Conservation (phyloP, 2,329 filamentous ascomycete genomes). For the Aspergillus aculeatus region DNA sequence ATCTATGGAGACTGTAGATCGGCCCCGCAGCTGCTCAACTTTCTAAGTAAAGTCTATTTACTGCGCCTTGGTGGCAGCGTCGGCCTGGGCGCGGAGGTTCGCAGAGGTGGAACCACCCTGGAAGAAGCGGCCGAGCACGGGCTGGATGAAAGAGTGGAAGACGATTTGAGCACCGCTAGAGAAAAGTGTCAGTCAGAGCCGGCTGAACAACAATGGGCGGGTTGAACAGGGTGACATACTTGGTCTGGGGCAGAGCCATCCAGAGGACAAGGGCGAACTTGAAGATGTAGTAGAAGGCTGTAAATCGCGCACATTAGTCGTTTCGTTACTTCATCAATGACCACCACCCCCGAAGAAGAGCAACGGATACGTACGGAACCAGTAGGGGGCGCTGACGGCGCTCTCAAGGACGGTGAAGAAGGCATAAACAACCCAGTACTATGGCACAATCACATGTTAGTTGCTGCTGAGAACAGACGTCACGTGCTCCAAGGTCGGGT, state of each 20-base stretch:
- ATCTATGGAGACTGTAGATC: background rate
- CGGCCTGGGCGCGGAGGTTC: constrained; percentile 85
- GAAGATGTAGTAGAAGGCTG: constrained; percentile 97
- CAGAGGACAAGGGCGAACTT: constrained; percentile 97
- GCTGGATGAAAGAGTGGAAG: constrained; percentile 93
- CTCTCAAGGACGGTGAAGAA: constrained; percentile 67
- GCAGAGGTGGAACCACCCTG: constrained; percentile 70
- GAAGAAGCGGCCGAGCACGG: constrained; percentile 93
- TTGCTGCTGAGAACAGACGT: constrained; percentile 13
- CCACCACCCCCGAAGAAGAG: constrained; percentile 20
- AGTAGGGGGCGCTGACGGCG: constrained; percentile 65
- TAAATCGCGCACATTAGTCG: background rate
- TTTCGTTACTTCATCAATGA: background rate
- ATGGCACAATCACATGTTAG: constrained; percentile 20
- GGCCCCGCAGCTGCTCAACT: constrained; percentile 6
- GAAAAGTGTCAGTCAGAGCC: constrained; percentile 4
- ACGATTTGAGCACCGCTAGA: constrained; percentile 87
- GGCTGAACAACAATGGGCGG: background rate
- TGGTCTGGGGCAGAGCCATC: constrained; percentile 93
- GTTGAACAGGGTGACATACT: constrained; percentile 57
- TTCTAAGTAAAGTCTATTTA: constrained; percentile 34
- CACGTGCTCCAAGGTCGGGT: constrained; percentile 23
- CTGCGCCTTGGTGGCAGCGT: constrained; percentile 63
- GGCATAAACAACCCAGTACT: constrained; percentile 69
- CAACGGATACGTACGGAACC: constrained; percentile 56